These are phyloP conservation scores for Cucumis sativus DNA, from an alignment of 306 rosid genomes.

Conservation along the genomic window DNA sequence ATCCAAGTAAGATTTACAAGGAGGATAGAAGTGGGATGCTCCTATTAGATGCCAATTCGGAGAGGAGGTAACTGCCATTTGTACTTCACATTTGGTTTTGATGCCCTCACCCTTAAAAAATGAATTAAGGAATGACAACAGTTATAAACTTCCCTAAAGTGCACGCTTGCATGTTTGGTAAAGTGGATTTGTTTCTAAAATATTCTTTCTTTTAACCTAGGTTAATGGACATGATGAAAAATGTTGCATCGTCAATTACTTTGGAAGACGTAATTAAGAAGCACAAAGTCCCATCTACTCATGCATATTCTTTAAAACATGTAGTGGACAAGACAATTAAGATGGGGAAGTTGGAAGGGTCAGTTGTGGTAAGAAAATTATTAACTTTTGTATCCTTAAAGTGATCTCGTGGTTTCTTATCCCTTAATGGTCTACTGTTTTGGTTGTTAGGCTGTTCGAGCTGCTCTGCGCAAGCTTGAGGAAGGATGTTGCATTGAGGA, in stretches of 20 bases:
- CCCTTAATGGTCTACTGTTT: neutral
- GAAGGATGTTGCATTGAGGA: slow-evolving; percentile 49
- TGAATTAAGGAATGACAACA: neutral
- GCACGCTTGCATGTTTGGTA: neutral
- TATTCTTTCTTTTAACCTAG: slow-evolving; percentile 31
- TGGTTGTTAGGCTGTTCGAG: slow-evolving; percentile 54
- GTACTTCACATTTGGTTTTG: neutral
- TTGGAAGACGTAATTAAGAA: slow-evolving; percentile 41
- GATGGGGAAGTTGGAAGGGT: slow-evolving; percentile 71
- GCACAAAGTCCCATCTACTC: slow-evolving; percentile 47
- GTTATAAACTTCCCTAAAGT: neutral
- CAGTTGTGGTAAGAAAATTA: slow-evolving; percentile 44
- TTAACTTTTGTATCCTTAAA: neutral
- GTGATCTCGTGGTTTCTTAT: neutral
- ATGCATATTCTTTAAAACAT: slow-evolving; percentile 23
- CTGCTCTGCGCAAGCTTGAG: slow-evolving; percentile 59
- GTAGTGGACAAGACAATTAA: slow-evolving; percentile 62
- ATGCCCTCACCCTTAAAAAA: no score
- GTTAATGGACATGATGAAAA: slow-evolving; percentile 43
- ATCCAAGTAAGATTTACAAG: slow-evolving; percentile 20
- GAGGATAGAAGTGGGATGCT: slow-evolving; percentile 21
- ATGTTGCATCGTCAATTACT: slow-evolving; percentile 47
- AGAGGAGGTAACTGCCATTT: slow-evolving; percentile 45
- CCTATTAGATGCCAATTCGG: slow-evolving; percentile 47
- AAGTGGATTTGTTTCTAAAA: neutral